Percentiles rank a stretch among this genome's conserved stretches.
These are phyloP conservation scores for Sporothrix protearum DNA, from an alignment of 2,329 filamentous ascomycete species.

Conservation along the genomic window DNA sequence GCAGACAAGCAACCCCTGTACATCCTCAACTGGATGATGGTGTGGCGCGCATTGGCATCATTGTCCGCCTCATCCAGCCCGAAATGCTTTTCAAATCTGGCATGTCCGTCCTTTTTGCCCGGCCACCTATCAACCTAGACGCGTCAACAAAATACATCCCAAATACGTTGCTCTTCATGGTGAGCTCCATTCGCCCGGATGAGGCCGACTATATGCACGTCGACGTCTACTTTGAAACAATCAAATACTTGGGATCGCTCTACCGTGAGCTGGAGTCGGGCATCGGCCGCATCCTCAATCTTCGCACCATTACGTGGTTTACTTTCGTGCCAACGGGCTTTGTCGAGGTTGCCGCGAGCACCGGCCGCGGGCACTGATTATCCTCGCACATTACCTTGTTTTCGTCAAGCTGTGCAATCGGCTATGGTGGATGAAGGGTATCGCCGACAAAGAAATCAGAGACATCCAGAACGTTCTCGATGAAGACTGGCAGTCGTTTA, in stretches of 20 bases:
- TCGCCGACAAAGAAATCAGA: constrained; percentile 45
- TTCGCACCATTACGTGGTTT: constrained; percentile 53
- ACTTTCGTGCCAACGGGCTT: constrained; percentile 49
- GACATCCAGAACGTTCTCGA: constrained; percentile 44
- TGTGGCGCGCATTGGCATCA: constrained; percentile 53
- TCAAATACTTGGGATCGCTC: constrained; percentile 51
- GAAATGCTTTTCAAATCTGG: constrained; percentile 40
- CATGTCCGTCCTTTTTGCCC: constrained; percentile 46
- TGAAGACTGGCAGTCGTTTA: constrained; percentile 40
- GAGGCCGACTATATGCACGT: constrained; percentile 43
- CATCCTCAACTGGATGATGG: constrained; percentile 54
- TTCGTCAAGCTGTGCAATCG: constrained; percentile 45
- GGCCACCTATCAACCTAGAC: constrained; percentile 48
- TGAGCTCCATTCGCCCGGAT: constrained; percentile 42
- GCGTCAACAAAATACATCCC: constrained; percentile 43
- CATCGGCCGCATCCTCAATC: constrained; percentile 43
- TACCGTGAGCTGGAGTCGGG: constrained; percentile 47
- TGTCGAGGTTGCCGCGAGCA: constrained; percentile 43
- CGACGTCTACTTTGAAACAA: constrained; percentile 44
- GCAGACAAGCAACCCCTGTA: constrained; percentile 44
- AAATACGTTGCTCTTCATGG: constrained; percentile 48
- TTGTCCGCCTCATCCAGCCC: constrained; percentile 42
- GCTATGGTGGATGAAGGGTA: constrained; percentile 51
- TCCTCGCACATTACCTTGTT: constrained; percentile 51
- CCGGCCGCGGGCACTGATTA: constrained; percentile 48